phyloP scores from a whole-genome alignment of 306 rosid species.

The Fragaria ananassa region DNA sequence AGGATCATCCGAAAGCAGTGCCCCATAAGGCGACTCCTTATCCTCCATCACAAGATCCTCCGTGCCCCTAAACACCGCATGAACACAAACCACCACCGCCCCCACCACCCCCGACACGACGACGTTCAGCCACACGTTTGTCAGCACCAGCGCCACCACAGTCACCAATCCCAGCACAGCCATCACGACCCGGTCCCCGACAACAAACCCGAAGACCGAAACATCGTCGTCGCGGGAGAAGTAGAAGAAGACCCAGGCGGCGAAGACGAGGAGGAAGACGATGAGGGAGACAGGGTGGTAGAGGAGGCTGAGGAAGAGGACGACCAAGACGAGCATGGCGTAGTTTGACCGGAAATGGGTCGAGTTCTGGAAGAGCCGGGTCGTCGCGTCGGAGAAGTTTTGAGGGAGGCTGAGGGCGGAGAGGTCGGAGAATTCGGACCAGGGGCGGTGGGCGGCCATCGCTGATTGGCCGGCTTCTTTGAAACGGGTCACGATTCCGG shows the following conservation, averaged over 20 bases:
- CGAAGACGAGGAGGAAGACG: constrained; percentile 33
- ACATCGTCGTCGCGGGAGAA: constrained; percentile 51
- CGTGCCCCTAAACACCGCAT: constrained; percentile 47
- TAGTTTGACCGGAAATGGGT: constrained; percentile 61
- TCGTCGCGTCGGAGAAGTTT: constrained; percentile 41
- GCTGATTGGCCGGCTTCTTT: constrained; percentile 32
- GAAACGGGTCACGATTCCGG: constrained; percentile 36
- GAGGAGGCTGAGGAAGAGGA: constrained; percentile 50
- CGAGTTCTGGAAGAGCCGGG: constrained; percentile 50
- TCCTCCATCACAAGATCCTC: constrained; percentile 60
- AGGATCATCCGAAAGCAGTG: constrained; percentile 34
- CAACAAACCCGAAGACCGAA: constrained; percentile 22
- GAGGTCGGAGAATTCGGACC: constrained; percentile 41
- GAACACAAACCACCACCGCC: constrained; percentile 27
- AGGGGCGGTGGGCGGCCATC: constrained; percentile 52
- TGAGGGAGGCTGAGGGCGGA: constrained; percentile 47
- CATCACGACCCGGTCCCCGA: constrained; percentile 36
- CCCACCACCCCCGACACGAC: constrained; percentile 28
- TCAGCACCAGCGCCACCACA: constrained; percentile 30
- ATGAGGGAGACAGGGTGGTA: constrained; percentile 47
- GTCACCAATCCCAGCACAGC: constrained; percentile 28
- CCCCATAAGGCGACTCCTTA: constrained; percentile 57
- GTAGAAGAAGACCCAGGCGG: constrained; percentile 59
- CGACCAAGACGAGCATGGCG: constrained; percentile 29
- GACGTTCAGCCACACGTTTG: constrained; percentile 51